Percentiles rank a stretch among this genome's conserved stretches.
These are phyloP conservation scores for Daldinia sp. DNA, from an alignment of 2,329 filamentous ascomycete species.

Conservation along the genomic window DNA sequence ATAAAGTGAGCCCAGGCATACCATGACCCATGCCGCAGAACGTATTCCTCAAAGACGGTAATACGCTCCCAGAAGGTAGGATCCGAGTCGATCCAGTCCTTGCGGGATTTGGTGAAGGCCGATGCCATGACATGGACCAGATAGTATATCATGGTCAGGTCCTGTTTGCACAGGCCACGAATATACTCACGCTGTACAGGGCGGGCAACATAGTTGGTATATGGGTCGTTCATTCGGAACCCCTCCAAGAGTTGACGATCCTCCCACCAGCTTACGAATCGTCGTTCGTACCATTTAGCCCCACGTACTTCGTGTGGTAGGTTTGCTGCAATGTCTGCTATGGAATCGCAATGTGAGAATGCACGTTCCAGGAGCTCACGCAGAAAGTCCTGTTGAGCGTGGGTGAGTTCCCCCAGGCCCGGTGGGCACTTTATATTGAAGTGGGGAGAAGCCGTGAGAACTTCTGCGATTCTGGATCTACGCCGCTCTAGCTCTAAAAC, in stretches of 20 bases:
- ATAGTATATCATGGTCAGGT: conserved; percentile 36
- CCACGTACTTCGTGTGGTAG: neutral
- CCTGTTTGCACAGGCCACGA: conserved; percentile 28
- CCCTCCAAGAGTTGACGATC: neutral
- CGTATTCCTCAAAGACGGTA: conserved; percentile 40
- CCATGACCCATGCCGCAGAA: conserved; percentile 45
- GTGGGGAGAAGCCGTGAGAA: conserved; percentile 26
- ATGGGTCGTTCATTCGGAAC: conserved; percentile 24
- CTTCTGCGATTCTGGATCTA: conserved; percentile 22
- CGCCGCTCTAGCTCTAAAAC: conserved; percentile 40
- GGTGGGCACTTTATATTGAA: conserved; percentile 19
- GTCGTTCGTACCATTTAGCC: neutral
- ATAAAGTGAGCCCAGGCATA: conserved; percentile 37
- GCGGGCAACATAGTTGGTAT: conserved; percentile 29
- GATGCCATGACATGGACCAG: conserved; percentile 25
- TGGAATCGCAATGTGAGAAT: conserved; percentile 40
- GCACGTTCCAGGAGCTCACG: conserved; percentile 30
- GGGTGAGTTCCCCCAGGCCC: conserved; percentile 19
- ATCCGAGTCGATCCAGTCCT: neutral
- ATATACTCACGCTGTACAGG: conserved; percentile 39
- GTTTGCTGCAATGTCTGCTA: conserved; percentile 44
- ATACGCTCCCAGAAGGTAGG: conserved; percentile 26
- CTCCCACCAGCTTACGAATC: neutral
- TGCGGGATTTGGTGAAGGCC: neutral
- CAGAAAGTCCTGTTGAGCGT: conserved; percentile 18